Evolutionary conservation across 2,329 filamentous ascomycete genomes (phyloP).

Genomic region (Apiospora kogelbergensis): DNA sequence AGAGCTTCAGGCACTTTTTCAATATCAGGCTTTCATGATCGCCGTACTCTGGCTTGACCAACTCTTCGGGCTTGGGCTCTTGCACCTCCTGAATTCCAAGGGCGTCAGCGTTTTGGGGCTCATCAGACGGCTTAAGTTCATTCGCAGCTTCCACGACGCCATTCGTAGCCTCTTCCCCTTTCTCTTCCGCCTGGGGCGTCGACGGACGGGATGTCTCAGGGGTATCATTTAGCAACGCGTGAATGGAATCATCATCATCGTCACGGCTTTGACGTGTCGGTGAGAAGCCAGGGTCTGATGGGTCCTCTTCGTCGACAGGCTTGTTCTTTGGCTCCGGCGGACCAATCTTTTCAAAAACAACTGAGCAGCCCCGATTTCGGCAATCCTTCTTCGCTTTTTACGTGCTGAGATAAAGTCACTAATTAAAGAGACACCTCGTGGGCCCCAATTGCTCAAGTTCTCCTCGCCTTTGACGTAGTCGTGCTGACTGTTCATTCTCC

Average conservation of each 20-base stretch:
- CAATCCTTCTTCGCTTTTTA: conserved; percentile 70
- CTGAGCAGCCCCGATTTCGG: conserved; percentile 77
- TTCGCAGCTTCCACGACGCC: conserved; percentile 5
- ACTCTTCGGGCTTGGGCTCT: conserved; percentile 34
- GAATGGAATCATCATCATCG: conserved; percentile 51
- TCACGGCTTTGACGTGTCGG: conserved; percentile 32
- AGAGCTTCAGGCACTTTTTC: conserved; percentile 61
- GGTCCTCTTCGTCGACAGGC: conserved; percentile 34
- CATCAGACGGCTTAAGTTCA: not conserved
- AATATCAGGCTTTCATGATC: conserved; percentile 49
- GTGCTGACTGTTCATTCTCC: conserved; percentile 92
- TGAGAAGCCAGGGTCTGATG: conserved; percentile 34
- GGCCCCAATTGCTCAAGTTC: conserved; percentile 78
- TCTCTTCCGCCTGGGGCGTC: conserved; percentile 22
- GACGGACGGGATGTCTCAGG: conserved; percentile 50
- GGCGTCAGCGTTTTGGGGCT: not conserved
- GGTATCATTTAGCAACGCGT: conserved; percentile 58
- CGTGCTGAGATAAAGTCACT: conserved; percentile 77
- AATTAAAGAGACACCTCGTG: conserved; percentile 87
- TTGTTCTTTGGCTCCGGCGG: conserved; percentile 41
- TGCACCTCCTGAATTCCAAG: conserved; percentile 15
- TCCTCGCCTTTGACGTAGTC: conserved; percentile 98
- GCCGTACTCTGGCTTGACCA: conserved; percentile 41
- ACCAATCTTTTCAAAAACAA: conserved; percentile 62
- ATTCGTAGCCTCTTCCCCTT: conserved; percentile 3